Evolutionary conservation across 345 rosid genomes (phyloP), one percentile per base, ranked within the genome.

Genomic region (Dovyalis caffra): DNA sequence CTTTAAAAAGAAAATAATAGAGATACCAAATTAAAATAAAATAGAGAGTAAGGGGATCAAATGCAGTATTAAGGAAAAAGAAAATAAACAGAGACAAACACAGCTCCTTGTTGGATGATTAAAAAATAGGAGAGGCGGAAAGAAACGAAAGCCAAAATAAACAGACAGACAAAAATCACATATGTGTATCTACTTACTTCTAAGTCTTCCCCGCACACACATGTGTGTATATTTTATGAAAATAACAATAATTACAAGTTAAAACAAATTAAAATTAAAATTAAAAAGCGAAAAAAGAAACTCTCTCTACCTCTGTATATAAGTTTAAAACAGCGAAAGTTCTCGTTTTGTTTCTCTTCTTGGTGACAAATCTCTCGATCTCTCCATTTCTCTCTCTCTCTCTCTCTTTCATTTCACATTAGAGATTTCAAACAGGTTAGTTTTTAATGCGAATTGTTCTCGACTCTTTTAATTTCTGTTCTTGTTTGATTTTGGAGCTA

Each of bases 321-420:
- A 71, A 18, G 51, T 25, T 8, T 2, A 26, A 18, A 60, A 25
- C 0, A 76, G 84, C 79, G 78, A 83, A 82, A 85, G 76, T 85
- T 89, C 78, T 82, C 89, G 83, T 87, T 87, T 71, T 86, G 85
- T 85, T 81, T 77, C 82, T 70, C 74, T 85, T 74, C 66, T 82
- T 74, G 80, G 49, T 76, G 23, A 32, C 79, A 74, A 73, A 79
- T 70, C 85, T 66, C 80, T 79, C 81, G 77, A 71, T 80, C 83
- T 82, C 75, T 73, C 69, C 78, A 56, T 61, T 29, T 14, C 25
- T 62, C 14, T 53, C 71, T 14, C 21, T 61, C 15, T 53, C 69
- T 70, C 40, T 35, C 57, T 66, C 74, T 49, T 51, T 57, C 64
- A 18, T 69, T 66, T 56, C 62, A 65, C 26, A n/a, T 56, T 56